Evolutionary conservation across 2,329 filamentous ascomycete genomes (phyloP), one percentile per base, ranked within the genome.

Genomic region (Xylariales sp.): DNA sequence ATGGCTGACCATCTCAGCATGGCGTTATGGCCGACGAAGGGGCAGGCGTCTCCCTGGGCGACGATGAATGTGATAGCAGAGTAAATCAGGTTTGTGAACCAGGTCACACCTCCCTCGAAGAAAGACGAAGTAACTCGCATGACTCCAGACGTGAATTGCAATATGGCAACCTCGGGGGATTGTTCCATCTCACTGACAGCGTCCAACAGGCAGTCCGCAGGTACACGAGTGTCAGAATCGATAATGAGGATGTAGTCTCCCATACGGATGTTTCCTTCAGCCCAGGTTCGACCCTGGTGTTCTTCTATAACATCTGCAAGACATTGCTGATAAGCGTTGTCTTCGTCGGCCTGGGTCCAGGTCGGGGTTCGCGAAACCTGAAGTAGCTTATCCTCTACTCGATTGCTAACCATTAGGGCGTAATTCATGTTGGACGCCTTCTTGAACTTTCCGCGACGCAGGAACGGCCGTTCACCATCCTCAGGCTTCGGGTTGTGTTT

Each of bases 241-340:
- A 88, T 85, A 45, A 90, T 67, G 22, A 86, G 68, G 45, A 90
- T 87, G 61, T 89, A 90, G 63, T 94, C 88, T 42, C 88, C 88
- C 16, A 94, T 71, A 38, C 88, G 86, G 51, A 95, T 84, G 61
- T 93, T 89, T 47, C 88, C 88, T 57, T 88, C 86, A 14, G 87
- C 87, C 84, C 84, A 86, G 20, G 84, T 84, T 20, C 82, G 78
- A 14, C 81, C 80, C 15, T 57, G 50, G 43, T 86, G 73, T 36
- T 82, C 78, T 34, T 81, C 74, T 27, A 90, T 71, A 14, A 84
- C 76, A 45, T 84, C 75, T 50, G 78, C 74, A 31, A 90, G 71
- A 45, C 78, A 73, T 53, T 71, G 62, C 59, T 82, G 75, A 55
- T 88, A 88, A 2, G 80, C 81, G 45, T 71, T 64, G 5, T 76